Conservation (phyloP, 2,329 filamentous ascomycete species). For the Talaromyces sp. region DNA sequence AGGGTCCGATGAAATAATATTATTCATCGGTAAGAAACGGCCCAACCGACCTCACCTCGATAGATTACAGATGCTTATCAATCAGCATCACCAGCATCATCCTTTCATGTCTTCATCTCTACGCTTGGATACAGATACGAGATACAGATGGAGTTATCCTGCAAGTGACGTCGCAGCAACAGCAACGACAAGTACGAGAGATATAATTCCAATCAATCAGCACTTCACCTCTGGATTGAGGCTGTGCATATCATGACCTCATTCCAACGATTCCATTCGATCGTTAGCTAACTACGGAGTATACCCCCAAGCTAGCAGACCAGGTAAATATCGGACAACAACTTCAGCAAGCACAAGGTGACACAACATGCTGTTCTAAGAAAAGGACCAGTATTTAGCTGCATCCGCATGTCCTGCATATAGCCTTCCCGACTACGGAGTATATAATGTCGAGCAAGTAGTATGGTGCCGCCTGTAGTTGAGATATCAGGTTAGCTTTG, state of each 20-base stretch:
- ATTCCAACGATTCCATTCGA: neutral
- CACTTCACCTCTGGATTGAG: neutral
- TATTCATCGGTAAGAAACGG: neutral
- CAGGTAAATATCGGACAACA: neutral
- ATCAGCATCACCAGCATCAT: neutral
- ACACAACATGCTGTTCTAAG: neutral
- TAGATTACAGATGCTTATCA: conserved; percentile 5
- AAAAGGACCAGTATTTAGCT: neutral
- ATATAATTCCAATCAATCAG: conserved; percentile 12
- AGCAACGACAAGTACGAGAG: neutral
- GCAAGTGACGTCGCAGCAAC: conserved; percentile 9
- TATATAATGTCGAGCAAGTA: neutral
- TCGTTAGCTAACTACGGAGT: neutral
- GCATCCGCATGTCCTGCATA: conserved; percentile 10
- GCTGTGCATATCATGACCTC: conserved; percentile 20
- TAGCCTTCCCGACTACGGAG: neutral
- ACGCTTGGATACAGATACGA: neutral
- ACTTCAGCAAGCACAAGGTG: neutral
- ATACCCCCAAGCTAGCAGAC: neutral
- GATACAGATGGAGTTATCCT: neutral
- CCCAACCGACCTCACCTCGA: neutral
- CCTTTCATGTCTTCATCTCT: neutral
- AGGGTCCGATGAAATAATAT: neutral
- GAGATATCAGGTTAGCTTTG: neutral
- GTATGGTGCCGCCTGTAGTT: neutral